Base-by-base conservation (phyloP, 1,284 basidiomycete species). In the Boletellus deceptivus region DNA sequence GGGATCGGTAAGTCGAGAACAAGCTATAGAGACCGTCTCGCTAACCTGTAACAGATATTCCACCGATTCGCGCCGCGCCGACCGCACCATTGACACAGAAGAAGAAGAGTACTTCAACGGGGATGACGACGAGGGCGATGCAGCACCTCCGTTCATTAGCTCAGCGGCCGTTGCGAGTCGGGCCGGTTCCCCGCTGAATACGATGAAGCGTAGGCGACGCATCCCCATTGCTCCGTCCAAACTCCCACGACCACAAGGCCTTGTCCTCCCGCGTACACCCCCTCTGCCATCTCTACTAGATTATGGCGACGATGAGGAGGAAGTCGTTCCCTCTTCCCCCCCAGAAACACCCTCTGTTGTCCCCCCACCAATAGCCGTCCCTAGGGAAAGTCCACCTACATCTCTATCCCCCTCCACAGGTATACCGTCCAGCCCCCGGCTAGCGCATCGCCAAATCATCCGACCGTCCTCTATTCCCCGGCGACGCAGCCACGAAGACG, bases 91-190 rank as follows among this genome's bases (percentile, higher is more conserved):
- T 59, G 84, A 89, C 56, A 76, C 75, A 5, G 86, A 86, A 60
- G 90, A 93, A 60, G 93, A 98, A 63, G 84, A 91, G 55, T 98
- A 96, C 75, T 97, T 97, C 77, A 91, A 93, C 59, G 79, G 84
- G 49, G 89, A 91, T 33, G 82, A 85, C 38, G 79, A 84, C 22
- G 70, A 69, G 47, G 57, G 57, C 24, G 68, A 76, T 6, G 70
- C 64, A 46, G 62, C 63, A 42, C 61, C 64, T 33, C 71, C 66
- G 4, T 65, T 64, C 40, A 63, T 75, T 51, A 69, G 65, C 49
- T 65, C 72, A 24, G 58, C 69, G 5, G 65, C 62, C 34, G 51
- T 69, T 35, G 63, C 65, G 22, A 55, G 57, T 56, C 77, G 74
- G 58, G 63, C 73, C 2, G 55, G 66, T 37, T 69, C 72, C 39